Conservation (phyloP, 305 asterid species). For the Solanum aculeatissimum region DNA sequence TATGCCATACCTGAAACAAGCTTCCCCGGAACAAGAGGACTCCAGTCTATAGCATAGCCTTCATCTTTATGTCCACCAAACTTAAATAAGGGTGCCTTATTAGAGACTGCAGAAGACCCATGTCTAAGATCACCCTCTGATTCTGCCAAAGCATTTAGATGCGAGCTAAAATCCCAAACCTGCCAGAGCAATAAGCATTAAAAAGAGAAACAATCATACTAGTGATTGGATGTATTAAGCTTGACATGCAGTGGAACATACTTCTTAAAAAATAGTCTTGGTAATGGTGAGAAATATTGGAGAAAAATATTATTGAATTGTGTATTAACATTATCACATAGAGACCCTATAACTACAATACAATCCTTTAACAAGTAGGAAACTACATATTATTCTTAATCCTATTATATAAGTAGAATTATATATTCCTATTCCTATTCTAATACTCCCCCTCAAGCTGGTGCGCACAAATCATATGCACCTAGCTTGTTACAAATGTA, state of each 20-base stretch:
- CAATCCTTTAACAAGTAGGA: too few species aligned
- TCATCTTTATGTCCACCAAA: slow-evolving; percentile 86
- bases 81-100: slow-evolving; percentile 63
- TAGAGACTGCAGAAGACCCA: slow-evolving; percentile 34
- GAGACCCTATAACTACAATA: too few species aligned
- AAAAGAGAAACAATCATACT: neutral
- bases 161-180: slow-evolving; percentile 92
- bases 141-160: slow-evolving; percentile 53
- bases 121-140: slow-evolving; percentile 28
- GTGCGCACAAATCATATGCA: too few species aligned
- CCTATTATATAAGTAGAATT: too few species aligned
- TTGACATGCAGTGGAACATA: neutral
- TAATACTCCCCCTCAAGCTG: too few species aligned
- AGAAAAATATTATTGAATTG: too few species aligned
- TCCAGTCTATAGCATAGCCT: slow-evolving; percentile 96
- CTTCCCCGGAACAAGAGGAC: slow-evolving; percentile 84
- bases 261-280: neutral
- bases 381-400: too few species aligned
- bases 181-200: slow-evolving; percentile 12
- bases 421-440: too few species aligned
- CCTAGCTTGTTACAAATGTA: too few species aligned
- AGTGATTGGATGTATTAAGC: neutral
- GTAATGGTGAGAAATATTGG: too few species aligned
- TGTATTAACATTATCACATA: too few species aligned
- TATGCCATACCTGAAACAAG: slow-evolving; percentile 54